A percentile compares a stretch with the other conserved stretches of the same genome.
Conservation (phyloP, 805 yeast genomes). For the Zygosaccharomyces bisporus region DNA sequence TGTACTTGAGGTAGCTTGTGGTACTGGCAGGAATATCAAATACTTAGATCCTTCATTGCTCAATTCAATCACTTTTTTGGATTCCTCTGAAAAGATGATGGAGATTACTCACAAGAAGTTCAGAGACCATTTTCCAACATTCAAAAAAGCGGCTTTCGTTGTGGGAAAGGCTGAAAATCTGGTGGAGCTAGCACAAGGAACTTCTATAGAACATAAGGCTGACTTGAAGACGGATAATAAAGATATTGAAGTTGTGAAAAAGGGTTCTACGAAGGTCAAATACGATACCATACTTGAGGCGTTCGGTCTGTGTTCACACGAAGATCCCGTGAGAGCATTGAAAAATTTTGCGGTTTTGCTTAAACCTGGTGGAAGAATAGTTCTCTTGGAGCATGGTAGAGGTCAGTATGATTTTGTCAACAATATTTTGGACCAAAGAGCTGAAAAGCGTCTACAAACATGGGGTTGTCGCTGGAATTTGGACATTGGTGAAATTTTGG, state of each 20-base stretch:
- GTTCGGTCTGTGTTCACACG: conserved; percentile 93
- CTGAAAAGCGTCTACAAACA: conserved; percentile 74
- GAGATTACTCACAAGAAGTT: conserved; percentile 74
- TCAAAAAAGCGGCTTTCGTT: conserved; percentile 74
- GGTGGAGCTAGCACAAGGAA: conserved; percentile 47
- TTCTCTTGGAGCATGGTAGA: conserved; percentile 89
- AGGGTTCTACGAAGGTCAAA: conserved; percentile 40
- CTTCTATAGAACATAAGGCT: conserved; percentile 20
- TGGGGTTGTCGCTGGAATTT: conserved; percentile 99
- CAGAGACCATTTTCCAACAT: conserved; percentile 60
- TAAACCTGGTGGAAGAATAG: conserved; percentile 86
- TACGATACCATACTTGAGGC: conserved; percentile 93
- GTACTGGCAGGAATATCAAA: conserved; percentile 90
- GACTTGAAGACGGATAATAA: conserved; percentile 6
- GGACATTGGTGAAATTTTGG: conserved; percentile 84
- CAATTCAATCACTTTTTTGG: conserved; percentile 76
- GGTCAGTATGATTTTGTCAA: conserved; percentile 77
- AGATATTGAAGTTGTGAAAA: conserved; percentile 24
- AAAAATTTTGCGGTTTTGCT: conserved; percentile 66
- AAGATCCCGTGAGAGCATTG: conserved; percentile 83
- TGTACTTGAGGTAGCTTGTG: conserved; percentile 90
- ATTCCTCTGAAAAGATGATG: conserved; percentile 83
- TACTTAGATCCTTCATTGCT: conserved; percentile 60
- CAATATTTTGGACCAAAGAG: conserved; percentile 72
- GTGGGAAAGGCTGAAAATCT: conserved; percentile 87